A percentile compares a stretch with the other conserved stretches of the same genome.
Evolutionary conservation across 2,329 filamentous ascomycete species (phyloP).

Genomic region (Zarea fungicola): DNA sequence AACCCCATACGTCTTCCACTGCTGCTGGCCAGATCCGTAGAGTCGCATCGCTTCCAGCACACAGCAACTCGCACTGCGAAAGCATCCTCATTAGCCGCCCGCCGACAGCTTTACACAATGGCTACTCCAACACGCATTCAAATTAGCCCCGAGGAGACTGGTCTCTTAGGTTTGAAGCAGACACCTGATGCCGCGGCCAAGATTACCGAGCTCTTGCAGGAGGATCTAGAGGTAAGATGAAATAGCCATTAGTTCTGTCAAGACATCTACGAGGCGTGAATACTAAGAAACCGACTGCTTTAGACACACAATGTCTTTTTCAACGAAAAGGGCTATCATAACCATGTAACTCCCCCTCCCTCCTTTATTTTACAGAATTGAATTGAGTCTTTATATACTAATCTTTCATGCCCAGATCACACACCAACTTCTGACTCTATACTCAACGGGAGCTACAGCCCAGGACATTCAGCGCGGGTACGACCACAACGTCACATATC

Average conservation of each 20-base stretch:
- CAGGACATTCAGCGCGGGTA: conserved; percentile 59
- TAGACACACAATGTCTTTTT: conserved; percentile 69
- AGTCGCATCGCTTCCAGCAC: neutral
- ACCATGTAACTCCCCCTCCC: conserved; percentile 54
- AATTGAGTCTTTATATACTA: conserved; percentile 11
- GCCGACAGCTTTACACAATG: conserved; percentile 27
- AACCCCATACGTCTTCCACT: neutral
- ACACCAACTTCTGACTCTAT: conserved; percentile 72
- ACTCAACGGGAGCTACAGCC: conserved; percentile 64
- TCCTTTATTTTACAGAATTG: neutral
- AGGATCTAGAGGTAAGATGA: conserved; percentile 61
- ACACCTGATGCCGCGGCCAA: conserved; percentile 56
- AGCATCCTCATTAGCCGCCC: neutral
- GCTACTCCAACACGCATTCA: conserved; percentile 44
- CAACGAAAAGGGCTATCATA: conserved; percentile 70
- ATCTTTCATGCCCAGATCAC: conserved; percentile 45
- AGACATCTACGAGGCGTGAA: no score
- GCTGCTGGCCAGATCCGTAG: neutral
- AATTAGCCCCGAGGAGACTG: conserved; percentile 44
- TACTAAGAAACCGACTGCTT: no score
- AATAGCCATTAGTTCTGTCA: neutral
- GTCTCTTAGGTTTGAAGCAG: conserved; percentile 42
- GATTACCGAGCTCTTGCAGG: conserved; percentile 64
- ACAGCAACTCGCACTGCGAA: neutral
- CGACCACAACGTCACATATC: conserved; percentile 60